Evolutionary conservation across 495 filamentous ascomycete species (phyloP).

Genomic region (Thermochaetoides thermophila): DNA sequence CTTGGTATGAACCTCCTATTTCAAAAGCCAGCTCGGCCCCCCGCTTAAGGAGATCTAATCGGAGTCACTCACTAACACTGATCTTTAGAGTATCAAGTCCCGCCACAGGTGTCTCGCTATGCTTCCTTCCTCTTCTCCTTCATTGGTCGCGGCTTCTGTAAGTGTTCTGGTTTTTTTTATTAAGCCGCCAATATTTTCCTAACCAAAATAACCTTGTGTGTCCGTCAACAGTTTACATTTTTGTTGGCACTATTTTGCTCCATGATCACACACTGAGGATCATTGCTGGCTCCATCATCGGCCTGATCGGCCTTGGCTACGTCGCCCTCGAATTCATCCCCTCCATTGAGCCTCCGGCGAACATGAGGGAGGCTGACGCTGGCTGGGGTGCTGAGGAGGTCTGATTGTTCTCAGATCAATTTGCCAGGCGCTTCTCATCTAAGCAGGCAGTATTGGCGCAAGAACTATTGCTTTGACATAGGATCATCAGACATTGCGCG

Average conservation of each 20-base stretch:
- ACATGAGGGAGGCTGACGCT: slow-evolving; percentile 85
- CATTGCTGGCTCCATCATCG: slow-evolving; percentile 59
- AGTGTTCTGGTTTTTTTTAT: slow-evolving; percentile 23
- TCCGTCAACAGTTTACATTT: slow-evolving; percentile 96
- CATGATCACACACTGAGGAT: slow-evolving; percentile 40
- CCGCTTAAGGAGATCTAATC: too few species aligned
- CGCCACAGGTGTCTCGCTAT: slow-evolving; percentile 81
- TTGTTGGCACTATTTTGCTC: slow-evolving; percentile 73
- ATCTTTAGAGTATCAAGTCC: slow-evolving; percentile 91
- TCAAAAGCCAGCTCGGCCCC: too few species aligned
- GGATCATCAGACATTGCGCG: too few species aligned
- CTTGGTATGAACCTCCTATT: slow-evolving; percentile 28
- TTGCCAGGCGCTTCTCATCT: background rate
- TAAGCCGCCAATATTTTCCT: background rate
- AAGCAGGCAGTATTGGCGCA: background rate
- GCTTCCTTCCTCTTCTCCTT: slow-evolving; percentile 97
- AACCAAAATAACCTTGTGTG: too few species aligned
- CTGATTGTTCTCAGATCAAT: slow-evolving; percentile 23
- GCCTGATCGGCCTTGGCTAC: slow-evolving; percentile 64
- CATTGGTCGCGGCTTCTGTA: slow-evolving; percentile 87
- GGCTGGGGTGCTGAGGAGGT: slow-evolving; percentile 89
- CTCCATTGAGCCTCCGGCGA: slow-evolving; percentile 90
- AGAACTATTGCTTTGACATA: too few species aligned
- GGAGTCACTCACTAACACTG: too few species aligned
- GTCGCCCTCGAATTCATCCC: slow-evolving; percentile 82